Conservation (phyloP, 495 filamentous ascomycete genomes). For the Tuber microsphaerosporum region DNA sequence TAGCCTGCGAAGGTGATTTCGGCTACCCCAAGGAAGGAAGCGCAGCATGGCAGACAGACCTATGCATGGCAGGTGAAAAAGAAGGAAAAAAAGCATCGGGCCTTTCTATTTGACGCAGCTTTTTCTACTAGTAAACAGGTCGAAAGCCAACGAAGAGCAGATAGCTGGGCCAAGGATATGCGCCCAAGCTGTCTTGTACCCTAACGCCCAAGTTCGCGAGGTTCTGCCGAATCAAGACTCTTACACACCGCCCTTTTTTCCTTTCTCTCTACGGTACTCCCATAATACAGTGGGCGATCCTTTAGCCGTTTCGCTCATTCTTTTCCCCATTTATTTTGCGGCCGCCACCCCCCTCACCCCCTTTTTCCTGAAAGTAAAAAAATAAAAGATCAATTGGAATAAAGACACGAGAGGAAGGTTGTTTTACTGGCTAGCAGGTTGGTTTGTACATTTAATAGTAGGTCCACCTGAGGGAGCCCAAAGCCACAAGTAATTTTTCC, state of each 20-base stretch:
- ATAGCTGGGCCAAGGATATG: slow-evolving; percentile 31
- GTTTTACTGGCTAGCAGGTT: not conserved
- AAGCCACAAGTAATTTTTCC: not conserved
- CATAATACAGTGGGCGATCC: not conserved
- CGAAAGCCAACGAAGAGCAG: slow-evolving; percentile 19
- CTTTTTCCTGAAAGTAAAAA: not conserved
- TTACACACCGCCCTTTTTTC: slow-evolving; percentile 11
- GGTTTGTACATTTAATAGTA: not conserved
- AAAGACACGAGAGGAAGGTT: not conserved
- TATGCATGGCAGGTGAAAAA: slow-evolving; percentile 27
- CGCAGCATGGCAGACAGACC: slow-evolving; percentile 20
- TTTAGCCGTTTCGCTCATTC: slow-evolving; percentile 1
- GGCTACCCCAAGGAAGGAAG: slow-evolving; percentile 34
- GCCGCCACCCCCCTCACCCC: not conserved
- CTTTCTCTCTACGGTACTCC: not conserved
- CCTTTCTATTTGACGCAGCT: slow-evolving; percentile 29
- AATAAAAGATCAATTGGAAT: not conserved
- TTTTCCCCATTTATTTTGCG: not conserved
- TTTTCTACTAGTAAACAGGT: slow-evolving; percentile 27
- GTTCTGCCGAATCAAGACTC: slow-evolving; percentile 30
- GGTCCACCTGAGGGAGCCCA: not conserved
- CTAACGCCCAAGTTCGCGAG: slow-evolving; percentile 16
- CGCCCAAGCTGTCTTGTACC: slow-evolving; percentile 17
- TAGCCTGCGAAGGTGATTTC: slow-evolving; percentile 19
- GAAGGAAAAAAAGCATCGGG: slow-evolving; percentile 25